A percentile compares a stretch with the other conserved stretches of the same genome.
Evolutionary conservation across 352 stramenopile species (phyloP).

Genomic region (Globisporangium canariense): DNA sequence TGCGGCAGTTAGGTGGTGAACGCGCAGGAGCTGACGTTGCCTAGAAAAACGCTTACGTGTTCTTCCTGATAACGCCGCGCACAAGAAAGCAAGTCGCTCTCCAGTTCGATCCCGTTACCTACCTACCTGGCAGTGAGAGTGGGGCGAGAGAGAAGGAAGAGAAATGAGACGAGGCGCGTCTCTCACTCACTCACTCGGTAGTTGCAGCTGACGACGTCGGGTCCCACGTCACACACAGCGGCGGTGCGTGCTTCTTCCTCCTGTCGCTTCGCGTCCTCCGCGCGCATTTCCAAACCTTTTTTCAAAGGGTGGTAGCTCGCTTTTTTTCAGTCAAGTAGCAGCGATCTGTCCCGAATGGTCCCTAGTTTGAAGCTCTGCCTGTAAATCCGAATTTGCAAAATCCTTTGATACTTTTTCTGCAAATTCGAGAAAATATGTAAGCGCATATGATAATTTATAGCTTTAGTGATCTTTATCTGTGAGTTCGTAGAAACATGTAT

Average conservation of each 20-base stretch:
- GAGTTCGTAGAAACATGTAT: too few relatives aligned
- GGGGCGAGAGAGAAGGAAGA: neutral
- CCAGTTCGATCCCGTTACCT: neutral
- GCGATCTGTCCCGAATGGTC: neutral
- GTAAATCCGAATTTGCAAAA: neutral
- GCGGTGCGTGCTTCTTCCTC: neutral
- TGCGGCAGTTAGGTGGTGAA: conserved; percentile 3
- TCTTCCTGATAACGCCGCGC: neutral
- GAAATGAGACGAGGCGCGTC: neutral
- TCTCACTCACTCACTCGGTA: neutral
- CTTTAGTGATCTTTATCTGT: too few relatives aligned
- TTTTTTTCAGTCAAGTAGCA: neutral
- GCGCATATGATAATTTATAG: too few relatives aligned
- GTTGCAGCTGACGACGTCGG: neutral
- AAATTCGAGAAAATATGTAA: too few relatives aligned
- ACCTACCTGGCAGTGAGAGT: neutral
- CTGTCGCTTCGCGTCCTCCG: conserved; percentile 3
- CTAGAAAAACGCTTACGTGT: conserved; percentile 7
- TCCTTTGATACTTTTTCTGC: neutral
- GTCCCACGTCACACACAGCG: conserved; percentile 4
- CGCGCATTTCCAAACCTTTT: conserved; percentile 2
- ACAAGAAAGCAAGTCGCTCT: too few relatives aligned
- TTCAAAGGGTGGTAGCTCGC: neutral
- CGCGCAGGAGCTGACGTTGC: neutral
- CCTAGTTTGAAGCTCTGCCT: neutral